A percentile compares a stretch with the other conserved stretches of the same genome.
phyloP scores from a whole-genome alignment of 148 eudicot species.

The Rhododendron simsii region DNA sequence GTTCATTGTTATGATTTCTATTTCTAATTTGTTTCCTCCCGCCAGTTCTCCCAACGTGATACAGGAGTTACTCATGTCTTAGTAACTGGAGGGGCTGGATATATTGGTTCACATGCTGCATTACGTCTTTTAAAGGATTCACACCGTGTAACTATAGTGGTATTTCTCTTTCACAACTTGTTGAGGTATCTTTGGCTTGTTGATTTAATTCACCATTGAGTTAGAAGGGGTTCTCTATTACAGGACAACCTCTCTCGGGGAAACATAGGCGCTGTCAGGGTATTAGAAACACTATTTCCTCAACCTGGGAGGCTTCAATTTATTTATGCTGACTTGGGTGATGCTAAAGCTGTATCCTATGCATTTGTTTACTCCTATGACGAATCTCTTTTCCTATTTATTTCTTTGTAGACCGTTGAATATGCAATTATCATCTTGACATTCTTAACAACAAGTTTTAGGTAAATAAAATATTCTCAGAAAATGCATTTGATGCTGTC shows the following conservation, averaged over 20 bases:
- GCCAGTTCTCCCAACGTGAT: slow-evolving; percentile 73
- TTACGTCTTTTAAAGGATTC: slow-evolving; percentile 76
- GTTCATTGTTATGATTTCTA: background rate
- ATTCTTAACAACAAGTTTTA: slow-evolving; percentile 8
- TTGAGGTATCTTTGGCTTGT: background rate
- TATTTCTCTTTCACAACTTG: slow-evolving; percentile 13
- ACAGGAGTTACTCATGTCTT: slow-evolving; percentile 85
- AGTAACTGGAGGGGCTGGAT: slow-evolving; percentile 97
- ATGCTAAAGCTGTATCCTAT: slow-evolving; percentile 69
- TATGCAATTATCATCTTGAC: background rate
- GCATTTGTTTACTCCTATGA: background rate
- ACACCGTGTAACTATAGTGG: slow-evolving; percentile 94
- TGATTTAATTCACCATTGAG: background rate
- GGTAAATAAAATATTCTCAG: slow-evolving; percentile 77
- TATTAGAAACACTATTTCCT: slow-evolving; percentile 70
- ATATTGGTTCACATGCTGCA: slow-evolving; percentile 94
- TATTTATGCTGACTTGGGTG: slow-evolving; percentile 84
- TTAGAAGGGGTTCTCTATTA: background rate
- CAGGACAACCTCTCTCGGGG: slow-evolving; percentile 95
- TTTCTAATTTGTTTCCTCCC: background rate
- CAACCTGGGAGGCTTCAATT: slow-evolving; percentile 83
- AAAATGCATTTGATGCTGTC: slow-evolving; percentile 95
- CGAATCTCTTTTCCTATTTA: background rate
- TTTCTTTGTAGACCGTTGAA: background rate
- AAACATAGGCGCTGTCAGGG: slow-evolving; percentile 71